Conservation (phyloP, 2,329 filamentous ascomycete genomes). For the Aspergillus sp. region DNA sequence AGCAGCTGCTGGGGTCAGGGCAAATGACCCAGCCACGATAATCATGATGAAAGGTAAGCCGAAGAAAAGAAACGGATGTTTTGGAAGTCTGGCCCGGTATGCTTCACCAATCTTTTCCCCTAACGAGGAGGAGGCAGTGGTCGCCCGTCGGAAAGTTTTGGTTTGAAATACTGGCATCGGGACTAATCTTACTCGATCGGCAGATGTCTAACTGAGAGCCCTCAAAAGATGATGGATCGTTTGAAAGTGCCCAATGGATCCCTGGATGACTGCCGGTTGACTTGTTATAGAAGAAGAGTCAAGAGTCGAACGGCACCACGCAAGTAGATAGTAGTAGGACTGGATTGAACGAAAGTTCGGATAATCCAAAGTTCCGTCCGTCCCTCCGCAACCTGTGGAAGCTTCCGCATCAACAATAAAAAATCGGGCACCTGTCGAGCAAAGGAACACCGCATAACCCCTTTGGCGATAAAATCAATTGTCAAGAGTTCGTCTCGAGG, state of each 20-base stretch:
- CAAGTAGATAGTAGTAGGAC: background rate
- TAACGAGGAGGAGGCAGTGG: constrained; percentile 55
- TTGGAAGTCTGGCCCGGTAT: constrained; percentile 76
- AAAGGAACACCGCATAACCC: background rate
- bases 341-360: constrained; percentile 19
- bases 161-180: constrained; percentile 67
- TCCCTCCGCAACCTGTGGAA: constrained; percentile 12
- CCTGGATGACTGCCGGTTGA: too few species aligned
- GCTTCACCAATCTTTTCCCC: constrained; percentile 70
- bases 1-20: constrained; percentile 91
- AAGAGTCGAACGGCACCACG: background rate
- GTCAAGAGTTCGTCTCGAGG: background rate
- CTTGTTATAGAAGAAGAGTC: too few species aligned
- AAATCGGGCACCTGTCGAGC: background rate
- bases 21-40: constrained; percentile 90
- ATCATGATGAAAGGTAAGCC: constrained; percentile 89
- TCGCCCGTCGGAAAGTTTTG: constrained; percentile 71
- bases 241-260: too few species aligned
- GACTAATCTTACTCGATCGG: background rate
- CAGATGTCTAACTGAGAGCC: too few species aligned
- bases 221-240: too few species aligned
- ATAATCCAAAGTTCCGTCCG: constrained; percentile 13
- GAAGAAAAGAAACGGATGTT: constrained; percentile 88
- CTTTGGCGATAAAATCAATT: background rate
- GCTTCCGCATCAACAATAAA: constrained; percentile 19